These are phyloP conservation scores for Exserohilum rostratum DNA, from an alignment of 2,329 filamentous ascomycete genomes.

Conservation along the genomic window DNA sequence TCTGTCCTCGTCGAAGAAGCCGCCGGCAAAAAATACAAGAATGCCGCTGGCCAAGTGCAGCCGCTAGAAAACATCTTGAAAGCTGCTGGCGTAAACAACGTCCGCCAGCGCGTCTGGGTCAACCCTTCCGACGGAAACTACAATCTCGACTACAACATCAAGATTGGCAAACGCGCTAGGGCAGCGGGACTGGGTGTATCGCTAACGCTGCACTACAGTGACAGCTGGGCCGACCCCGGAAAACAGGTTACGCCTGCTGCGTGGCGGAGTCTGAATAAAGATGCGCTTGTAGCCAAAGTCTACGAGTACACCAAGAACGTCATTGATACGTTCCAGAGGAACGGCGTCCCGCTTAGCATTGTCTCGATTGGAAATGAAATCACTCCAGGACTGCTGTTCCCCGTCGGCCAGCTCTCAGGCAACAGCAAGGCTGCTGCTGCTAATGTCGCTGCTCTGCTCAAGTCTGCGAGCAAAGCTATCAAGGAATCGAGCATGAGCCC, in stretches of 20 bases:
- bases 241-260: constrained; percentile 67
- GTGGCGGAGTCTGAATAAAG: constrained; percentile 65
- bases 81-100: constrained; percentile 68
- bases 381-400: constrained; percentile 69
- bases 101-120: constrained; percentile 75
- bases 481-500: constrained; percentile 65
- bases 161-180: constrained; percentile 68
- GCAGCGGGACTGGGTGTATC: constrained; percentile 66
- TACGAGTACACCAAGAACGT: constrained; percentile 73
- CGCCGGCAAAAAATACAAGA: constrained; percentile 66
- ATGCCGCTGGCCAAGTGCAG: constrained; percentile 57
- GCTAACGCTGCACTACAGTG: constrained; percentile 70
- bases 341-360: constrained; percentile 63
- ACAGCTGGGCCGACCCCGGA: constrained; percentile 73
- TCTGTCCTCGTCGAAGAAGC: constrained; percentile 69
- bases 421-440: constrained; percentile 55
- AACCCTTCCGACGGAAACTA: constrained; percentile 67
- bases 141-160: constrained; percentile 72
- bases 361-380: constrained; percentile 79
- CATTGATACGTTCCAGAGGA: constrained; percentile 64
- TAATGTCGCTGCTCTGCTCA: constrained; percentile 69
- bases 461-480: constrained; percentile 68
- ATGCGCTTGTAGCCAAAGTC: constrained; percentile 64
- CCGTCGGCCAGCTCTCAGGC: constrained; percentile 62
- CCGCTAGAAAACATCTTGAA: constrained; percentile 68